Conservation (phyloP, 2,329 filamentous ascomycete genomes). For the Dryadomyces quercivorus region DNA sequence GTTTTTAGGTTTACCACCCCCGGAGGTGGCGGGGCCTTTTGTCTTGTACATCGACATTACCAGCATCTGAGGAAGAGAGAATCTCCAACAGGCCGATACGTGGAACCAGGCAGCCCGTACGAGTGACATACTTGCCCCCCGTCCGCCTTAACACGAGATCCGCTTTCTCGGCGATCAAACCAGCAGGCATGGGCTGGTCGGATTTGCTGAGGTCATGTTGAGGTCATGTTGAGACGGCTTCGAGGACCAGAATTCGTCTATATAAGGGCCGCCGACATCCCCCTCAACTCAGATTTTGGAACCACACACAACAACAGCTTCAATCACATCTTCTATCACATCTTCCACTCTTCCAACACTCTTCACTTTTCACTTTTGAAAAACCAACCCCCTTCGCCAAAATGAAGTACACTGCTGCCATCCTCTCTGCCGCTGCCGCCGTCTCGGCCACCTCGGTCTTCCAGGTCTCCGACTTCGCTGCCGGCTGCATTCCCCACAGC, state of each 20-base stretch:
- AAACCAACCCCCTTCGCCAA: not conserved
- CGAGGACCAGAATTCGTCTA: not conserved
- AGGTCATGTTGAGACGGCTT: not conserved
- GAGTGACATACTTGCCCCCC: too few relatives aligned
- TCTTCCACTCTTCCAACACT: not conserved
- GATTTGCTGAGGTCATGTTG: not conserved
- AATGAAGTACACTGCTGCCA: constrained; percentile 1
- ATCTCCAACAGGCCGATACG: not conserved
- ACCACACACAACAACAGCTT: not conserved
- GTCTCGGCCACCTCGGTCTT: not conserved
- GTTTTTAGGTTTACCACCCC: not conserved
- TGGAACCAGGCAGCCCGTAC: too few relatives aligned
- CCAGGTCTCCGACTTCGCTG: not conserved
- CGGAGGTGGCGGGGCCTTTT: not conserved
- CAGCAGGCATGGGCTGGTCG: not conserved
- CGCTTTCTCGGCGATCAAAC: too few relatives aligned
- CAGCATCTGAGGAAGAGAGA: not conserved
- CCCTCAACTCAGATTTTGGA: not conserved
- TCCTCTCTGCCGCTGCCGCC: not conserved
- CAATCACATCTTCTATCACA: not conserved
- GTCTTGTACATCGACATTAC: not conserved
- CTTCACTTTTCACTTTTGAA: not conserved
- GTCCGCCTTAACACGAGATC: too few relatives aligned
- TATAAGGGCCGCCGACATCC: not conserved
- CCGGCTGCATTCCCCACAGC: constrained; percentile 1